Conservation (phyloP, 305 asterid species). For the Rubia occidens region DNA sequence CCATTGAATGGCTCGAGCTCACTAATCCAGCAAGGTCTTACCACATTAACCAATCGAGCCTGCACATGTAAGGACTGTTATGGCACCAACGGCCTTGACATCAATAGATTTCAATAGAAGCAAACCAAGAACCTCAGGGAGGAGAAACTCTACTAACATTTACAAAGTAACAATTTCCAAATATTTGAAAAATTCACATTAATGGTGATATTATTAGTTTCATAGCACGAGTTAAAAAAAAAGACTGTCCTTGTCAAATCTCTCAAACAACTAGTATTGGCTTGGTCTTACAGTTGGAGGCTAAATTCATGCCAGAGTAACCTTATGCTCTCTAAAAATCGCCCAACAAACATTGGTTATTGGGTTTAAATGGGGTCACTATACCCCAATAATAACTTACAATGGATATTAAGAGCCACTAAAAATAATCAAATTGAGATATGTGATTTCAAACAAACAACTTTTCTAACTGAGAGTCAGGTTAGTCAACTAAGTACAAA, state of each 20-base stretch:
- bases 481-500: neutral
- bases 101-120: neutral
- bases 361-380: no score
- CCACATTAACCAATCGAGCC: conserved; percentile 65
- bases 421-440: neutral
- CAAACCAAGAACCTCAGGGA: no score
- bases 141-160: neutral
- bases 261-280: neutral
- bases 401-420: no score
- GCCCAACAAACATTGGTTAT: no score
- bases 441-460: neutral
- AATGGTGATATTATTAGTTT: neutral
- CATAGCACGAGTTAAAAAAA: neutral
- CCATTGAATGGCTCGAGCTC: conserved; percentile 75
- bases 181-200: neutral
- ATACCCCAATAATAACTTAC: no score
- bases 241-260: neutral
- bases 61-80: conserved; percentile 29
- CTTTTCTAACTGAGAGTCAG: neutral
- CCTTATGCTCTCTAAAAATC: neutral
- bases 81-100: neutral
- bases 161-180: neutral
- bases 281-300: neutral
- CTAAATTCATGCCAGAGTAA: neutral
- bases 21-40: conserved; percentile 91